Base-by-base conservation (phyloP, 83 land plant species). In the Picea abies region DNA sequence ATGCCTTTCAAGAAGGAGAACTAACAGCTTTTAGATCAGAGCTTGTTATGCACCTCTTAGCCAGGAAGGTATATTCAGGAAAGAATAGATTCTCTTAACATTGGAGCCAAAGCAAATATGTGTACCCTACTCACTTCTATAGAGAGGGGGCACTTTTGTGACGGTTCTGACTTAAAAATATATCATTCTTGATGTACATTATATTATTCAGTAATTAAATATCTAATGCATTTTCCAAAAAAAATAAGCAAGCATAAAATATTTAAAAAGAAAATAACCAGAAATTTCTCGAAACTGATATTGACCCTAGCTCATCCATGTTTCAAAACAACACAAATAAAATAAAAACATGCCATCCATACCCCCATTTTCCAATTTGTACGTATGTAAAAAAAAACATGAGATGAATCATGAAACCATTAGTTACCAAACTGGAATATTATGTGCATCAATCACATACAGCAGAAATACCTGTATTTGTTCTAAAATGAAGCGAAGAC, bases 401-500 rank as follows among this genome's bases (percentile, higher is more conserved):
- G 37, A 37, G 29, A 29, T 29, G 29, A 29, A 29, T 29, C 17
- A 35, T 70, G 44, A 9, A 70, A 29, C 8, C 71, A 26, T 26
- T 29, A 35, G 6, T 68, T 16, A 29, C 16, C 29, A 12, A 68
- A 68, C 1, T 71, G 19, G 39, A 35, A 70, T 37, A 44, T 19
- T 72, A 11, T 17, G 3, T 20, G 44, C 15, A 72, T 72, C 25
- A 19, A 49, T 72, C 10, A n/a, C 25, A 19, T n/a, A 71, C 52
- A 39, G 52, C 3, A 72, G 76, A 44, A n/a, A 3, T 78, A 97
- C 99, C 97, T 91, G 97, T 66, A 96, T 86, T 80, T 94, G 90
- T 72, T 93, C 93, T 19, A 96, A 83, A 67, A 96, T 89, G 83
- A 92, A 97, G 20, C 94, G 98, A 56, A 97, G 87, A 60, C 97